Evolutionary conservation across 768 basidiomycete species (phyloP), one percentile per base, ranked within the genome.

Genomic region (Leccinellum albellum): DNA sequence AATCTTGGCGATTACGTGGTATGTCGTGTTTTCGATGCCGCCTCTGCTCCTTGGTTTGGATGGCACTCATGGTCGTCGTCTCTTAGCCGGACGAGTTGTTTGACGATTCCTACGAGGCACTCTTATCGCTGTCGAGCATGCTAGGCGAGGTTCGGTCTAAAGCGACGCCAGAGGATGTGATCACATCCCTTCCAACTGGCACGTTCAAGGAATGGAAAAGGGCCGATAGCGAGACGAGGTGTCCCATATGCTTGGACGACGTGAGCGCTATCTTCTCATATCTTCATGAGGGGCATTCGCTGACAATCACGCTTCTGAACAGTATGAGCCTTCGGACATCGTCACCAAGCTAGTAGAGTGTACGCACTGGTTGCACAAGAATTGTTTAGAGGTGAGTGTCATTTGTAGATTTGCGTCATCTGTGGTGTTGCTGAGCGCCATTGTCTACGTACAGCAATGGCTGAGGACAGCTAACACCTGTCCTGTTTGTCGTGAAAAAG

Each of bases 171-270:
- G 78, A 79, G 1, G 74, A 84, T 8, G 76, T 89, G 29, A 73
- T 93, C 48, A 70, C 81, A 13, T 74, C 77, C 0, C 72, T 91
- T 51, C 84, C 88, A 20, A 82, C 76, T 15, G 86, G 77, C 0
- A 68, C 75, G 21, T 91, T 85, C 69, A 82, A 81, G 62, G 88
- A 89, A 31, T 91, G 88, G 87, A 79, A 78, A 46, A 82, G 75
- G 6, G 67, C 76, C 2, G 86, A 85, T 37, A 84, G 84, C 54
- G 90, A 92, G 60, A 75, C 81, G 54, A 79, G 89, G 46, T 93
- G 91, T 70, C 89, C 91, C 2, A 92, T 93, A 53, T 93, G 91
- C 66, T 71, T 92, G 60, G 90, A 92, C 59, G 90, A 93, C 71
- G 90, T 90, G 65, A 53, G 88, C 79, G 1, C 8, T n/a, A 9